phyloP scores from a whole-genome alignment of 495 filamentous ascomycete genomes.

The Aspergillus nanangensis region DNA sequence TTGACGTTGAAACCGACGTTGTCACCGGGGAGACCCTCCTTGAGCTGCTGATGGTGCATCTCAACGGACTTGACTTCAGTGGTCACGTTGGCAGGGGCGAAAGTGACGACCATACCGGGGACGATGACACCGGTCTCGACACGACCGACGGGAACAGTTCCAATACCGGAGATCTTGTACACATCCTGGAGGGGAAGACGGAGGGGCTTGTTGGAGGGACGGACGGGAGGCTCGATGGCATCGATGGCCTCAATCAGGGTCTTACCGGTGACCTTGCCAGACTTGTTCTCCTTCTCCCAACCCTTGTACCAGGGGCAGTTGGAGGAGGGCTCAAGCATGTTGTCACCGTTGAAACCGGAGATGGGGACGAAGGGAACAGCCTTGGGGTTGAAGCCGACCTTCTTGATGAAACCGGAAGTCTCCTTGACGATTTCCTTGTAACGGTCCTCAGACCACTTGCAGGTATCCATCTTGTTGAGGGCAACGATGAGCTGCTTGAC shows the following conservation, averaged over 20 bases:
- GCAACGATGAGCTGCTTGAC: slow-evolving; percentile 99
- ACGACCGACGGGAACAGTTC: slow-evolving; percentile 99
- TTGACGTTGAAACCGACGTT: slow-evolving; percentile 99
- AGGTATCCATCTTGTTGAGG: slow-evolving; percentile 99
- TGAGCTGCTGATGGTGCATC: slow-evolving; percentile 99
- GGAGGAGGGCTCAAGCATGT: slow-evolving; percentile 90
- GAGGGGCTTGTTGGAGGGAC: slow-evolving; percentile 84
- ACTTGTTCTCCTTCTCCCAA: slow-evolving; percentile 99
- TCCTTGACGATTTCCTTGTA: slow-evolving; percentile 99
- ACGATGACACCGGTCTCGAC: slow-evolving; percentile 98
- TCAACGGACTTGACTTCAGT: slow-evolving; percentile 99
- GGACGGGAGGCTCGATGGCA: slow-evolving; percentile 85
- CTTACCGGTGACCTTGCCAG: slow-evolving; percentile 83
- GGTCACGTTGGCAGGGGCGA: slow-evolving; percentile 94
- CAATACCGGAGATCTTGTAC: slow-evolving; percentile 99
- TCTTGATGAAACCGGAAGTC: slow-evolving; percentile 99
- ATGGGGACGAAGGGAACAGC: slow-evolving; percentile 96
- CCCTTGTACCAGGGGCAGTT: slow-evolving; percentile 99
- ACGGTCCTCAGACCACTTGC: slow-evolving; percentile 94
- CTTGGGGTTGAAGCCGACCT: slow-evolving; percentile 99
- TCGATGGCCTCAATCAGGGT: slow-evolving; percentile 99
- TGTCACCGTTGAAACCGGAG: slow-evolving; percentile 99
- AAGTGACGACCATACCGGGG: slow-evolving; percentile 89
- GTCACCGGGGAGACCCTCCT: slow-evolving; percentile 94
- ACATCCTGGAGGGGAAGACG: slow-evolving; percentile 99